phyloP scores from a whole-genome alignment of 169 alveolate genomes.

The Cryptosporidium ryanae region DNA sequence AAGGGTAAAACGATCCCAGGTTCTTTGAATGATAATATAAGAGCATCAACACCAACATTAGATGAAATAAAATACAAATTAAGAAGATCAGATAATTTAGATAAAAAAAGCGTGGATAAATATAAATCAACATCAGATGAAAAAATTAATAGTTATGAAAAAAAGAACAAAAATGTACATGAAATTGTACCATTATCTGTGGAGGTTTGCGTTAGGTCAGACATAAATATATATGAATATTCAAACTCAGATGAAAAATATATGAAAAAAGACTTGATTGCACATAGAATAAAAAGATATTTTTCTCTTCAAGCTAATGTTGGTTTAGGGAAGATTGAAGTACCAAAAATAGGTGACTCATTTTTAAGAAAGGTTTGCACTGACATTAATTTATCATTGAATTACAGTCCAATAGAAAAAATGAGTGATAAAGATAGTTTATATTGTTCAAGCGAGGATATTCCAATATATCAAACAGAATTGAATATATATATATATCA shows the following conservation, averaged over 20 bases:
- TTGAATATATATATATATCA: constrained; percentile 39
- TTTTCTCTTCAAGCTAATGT: constrained; percentile 64
- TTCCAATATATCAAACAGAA: constrained; percentile 62
- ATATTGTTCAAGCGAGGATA: background rate
- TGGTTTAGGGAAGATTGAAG: constrained; percentile 39
- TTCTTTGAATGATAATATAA: background rate
- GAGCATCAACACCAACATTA: constrained; percentile 22
- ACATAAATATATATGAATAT: constrained; percentile 23
- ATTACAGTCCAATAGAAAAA: constrained; percentile 19
- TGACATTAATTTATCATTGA: constrained; percentile 58
- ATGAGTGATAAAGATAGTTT: constrained; percentile 11
- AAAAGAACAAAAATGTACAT: background rate
- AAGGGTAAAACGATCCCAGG: background rate
- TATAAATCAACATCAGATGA: background rate
- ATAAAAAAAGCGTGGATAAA: background rate
- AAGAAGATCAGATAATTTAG: background rate
- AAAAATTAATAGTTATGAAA: background rate
- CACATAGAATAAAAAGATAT: constrained; percentile 28
- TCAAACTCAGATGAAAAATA: constrained; percentile 2
- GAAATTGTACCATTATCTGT: constrained; percentile 54
- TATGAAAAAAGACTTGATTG: background rate
- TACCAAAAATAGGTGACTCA: constrained; percentile 49
- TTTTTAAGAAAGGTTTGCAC: constrained; percentile 55
- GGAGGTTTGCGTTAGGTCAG: constrained; percentile 53
- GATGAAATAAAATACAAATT: background rate